Percentiles rank a stretch among this genome's conserved stretches.
Evolutionary conservation across 1,139 yeast species (phyloP).

Genomic region (Eremothecium cymbalariae): DNA sequence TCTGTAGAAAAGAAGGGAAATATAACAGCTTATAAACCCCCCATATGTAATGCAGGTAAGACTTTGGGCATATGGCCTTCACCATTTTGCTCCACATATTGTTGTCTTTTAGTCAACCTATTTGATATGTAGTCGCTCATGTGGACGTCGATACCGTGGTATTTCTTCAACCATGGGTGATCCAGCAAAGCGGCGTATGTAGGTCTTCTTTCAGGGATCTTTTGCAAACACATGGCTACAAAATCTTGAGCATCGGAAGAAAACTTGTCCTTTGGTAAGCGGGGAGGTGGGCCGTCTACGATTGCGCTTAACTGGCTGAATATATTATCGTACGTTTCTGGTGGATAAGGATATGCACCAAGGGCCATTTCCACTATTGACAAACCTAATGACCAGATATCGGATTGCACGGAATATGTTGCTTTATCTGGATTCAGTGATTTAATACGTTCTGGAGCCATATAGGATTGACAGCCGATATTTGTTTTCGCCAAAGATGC

Average conservation of each 20-base stretch:
- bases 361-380: constrained; percentile 82
- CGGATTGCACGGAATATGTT: constrained; percentile 89
- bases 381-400: constrained; percentile 91
- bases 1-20: no score
- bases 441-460: constrained; percentile 97
- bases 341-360: constrained; percentile 92
- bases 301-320: constrained; percentile 92
- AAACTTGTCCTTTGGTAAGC: constrained; percentile 48
- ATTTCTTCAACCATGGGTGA: constrained; percentile 74
- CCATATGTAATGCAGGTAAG: constrained; percentile 33
- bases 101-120: constrained; percentile 30
- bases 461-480: constrained; percentile 95
- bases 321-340: constrained; percentile 83
- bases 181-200: constrained; percentile 62
- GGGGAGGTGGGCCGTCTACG: constrained; percentile 94
- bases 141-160: constrained; percentile 35
- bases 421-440: constrained; percentile 54
- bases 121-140: constrained; percentile 34
- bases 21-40: constrained; percentile 20
- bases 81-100: constrained; percentile 24
- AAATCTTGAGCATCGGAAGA: constrained; percentile 75
- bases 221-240: constrained; percentile 71
- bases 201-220: constrained; percentile 78
- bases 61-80: constrained; percentile 22
- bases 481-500: constrained; percentile 94